A percentile compares a stretch with the other conserved stretches of the same genome.
Evolutionary conservation across 164 flowering plant genomes (phyloP).

Genomic region (Houttuynia cordata): DNA sequence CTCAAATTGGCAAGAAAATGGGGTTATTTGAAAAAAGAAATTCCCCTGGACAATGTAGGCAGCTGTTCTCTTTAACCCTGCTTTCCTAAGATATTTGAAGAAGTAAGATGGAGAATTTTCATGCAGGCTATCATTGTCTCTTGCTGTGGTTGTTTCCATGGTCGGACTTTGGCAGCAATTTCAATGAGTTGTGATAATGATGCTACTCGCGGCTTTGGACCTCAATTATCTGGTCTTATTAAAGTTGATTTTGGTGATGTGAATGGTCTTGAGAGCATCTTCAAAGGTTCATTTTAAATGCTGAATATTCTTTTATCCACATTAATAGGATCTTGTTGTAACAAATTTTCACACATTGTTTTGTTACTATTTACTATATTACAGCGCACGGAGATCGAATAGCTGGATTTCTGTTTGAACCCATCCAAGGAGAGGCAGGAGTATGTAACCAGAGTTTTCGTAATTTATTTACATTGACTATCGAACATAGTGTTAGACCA

Average conservation of each 20-base stretch:
- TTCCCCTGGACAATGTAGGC: conserved; percentile 75
- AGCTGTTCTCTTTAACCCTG: not conserved
- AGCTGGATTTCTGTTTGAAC: conserved; percentile 97
- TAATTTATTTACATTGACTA: not conserved
- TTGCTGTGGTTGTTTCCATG: conserved; percentile 98
- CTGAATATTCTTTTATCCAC: too few relatives aligned
- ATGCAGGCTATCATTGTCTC: conserved; percentile 87
- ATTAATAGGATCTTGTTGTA: not conserved
- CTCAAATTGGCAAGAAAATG: conserved; percentile 85
- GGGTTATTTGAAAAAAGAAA: conserved; percentile 84
- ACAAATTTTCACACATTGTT: not conserved
- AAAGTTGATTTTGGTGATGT: conserved; percentile 94
- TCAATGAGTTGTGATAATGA: conserved; percentile 99
- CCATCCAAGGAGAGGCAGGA: conserved; percentile 99
- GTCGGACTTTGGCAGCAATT: conserved; percentile 83
- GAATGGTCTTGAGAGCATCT: conserved; percentile 68
- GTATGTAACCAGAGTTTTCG: conserved; percentile 24
- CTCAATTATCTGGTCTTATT: conserved; percentile 74
- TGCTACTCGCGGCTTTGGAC: conserved; percentile 93
- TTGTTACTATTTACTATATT: conserved; percentile 8
- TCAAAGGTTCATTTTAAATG: conserved; percentile 38
- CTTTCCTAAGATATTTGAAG: not conserved
- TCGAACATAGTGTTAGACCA: not conserved
- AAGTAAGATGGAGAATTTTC: not conserved
- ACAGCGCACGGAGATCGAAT: conserved; percentile 75